Evolutionary conservation across 352 stramenopile genomes (phyloP), one percentile per base, ranked within the genome.

Genomic region (Pythium utonaiense): DNA sequence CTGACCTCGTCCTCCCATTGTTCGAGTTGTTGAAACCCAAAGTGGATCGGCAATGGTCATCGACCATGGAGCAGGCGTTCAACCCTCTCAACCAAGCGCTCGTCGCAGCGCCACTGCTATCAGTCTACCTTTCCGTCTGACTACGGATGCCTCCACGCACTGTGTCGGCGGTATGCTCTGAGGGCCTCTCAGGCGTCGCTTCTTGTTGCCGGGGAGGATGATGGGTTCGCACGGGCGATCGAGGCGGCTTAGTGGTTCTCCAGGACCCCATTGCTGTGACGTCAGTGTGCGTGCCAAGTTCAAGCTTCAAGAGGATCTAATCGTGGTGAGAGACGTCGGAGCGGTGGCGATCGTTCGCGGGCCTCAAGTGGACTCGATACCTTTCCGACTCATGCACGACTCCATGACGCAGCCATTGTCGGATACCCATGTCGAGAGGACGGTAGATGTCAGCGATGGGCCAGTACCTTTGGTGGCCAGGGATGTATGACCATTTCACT

Each of bases 1-100:
- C 58, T 7, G 27, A 55, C 21, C 22, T 71, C 0, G 67, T 64
- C 7, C 34, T 66, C 1, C 62, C 62, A n/a, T 48, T 74, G 30
- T 51, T 30, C 8, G 45, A 60, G 19, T 38, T 70, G 17, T 31
- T 54, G 1, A 70, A 69, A 58, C 34, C 47, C 9, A 56, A 60
- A 22, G 38, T 53, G 7, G 30, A 62, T 16, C 69, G 65, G 53
- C 3, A 31, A 1, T 73, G 61, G 47, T n/a, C 28, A 10, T 19
- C 30, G 3, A 33, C 41, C 2, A 27, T 70, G 31, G 47, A 64
- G 17, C 33, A 7, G 24, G 51, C 59, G 6, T 69, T 69, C 33
- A 53, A 42, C 12, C 19, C 41, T 3, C 42, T 73, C 30, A 73
- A 69, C 49, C 14, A 21, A 2, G 50, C 53, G n/a, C 33, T 67